Evolutionary conservation across 352 stramenopile species (phyloP), one percentile per base, ranked within the genome.

Genomic region (Pythium vanterpoolii): DNA sequence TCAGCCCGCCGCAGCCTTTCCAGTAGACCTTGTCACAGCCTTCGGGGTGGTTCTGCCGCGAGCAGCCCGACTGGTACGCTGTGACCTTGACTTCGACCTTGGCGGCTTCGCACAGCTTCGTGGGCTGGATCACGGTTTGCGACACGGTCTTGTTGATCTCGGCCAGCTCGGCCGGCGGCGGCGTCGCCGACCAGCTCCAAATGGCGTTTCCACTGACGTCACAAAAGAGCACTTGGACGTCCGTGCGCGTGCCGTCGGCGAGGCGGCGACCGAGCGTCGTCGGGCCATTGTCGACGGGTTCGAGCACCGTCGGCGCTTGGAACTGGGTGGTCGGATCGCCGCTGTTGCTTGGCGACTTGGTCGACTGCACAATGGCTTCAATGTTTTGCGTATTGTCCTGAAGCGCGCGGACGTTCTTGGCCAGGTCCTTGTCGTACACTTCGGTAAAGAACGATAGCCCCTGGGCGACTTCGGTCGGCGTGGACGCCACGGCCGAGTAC

Each of bases 241-340:
- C 71, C 44, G 82, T 69, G 54, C 71, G 62, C 50, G 73, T 69
- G 45, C 40, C 56, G 26, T 60, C 66, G 4, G 68, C 63, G 31
- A 80, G 62, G 50, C 72, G 69, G 56, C 79, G 77, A 33, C 50
- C 71, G 26, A 77, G 63, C 30, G 56, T 65, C 18, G 64, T 71
- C 21, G 52, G 52, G 30, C 46, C 53, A 27, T 73, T 72, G 60
- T 71, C 60, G 26, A 49, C 48, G 19, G 68, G 66, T 14, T 69
- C 66, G 49, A 89, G 64, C 34, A 83, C 64, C 13, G 68, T 87
- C 21, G 77, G 77, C 6, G 72, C 74, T 44, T 75, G 77, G 69
- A 86, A 87, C 45, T 89, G 76, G 55, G 89, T 93, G 64, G 94
- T 89, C 50, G 79, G 74, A 60, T 95, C 86, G 9, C 80, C 91